Evolutionary conservation across 1,284 basidiomycete species (phyloP).

Genomic region (Malassezia dermatis): DNA sequence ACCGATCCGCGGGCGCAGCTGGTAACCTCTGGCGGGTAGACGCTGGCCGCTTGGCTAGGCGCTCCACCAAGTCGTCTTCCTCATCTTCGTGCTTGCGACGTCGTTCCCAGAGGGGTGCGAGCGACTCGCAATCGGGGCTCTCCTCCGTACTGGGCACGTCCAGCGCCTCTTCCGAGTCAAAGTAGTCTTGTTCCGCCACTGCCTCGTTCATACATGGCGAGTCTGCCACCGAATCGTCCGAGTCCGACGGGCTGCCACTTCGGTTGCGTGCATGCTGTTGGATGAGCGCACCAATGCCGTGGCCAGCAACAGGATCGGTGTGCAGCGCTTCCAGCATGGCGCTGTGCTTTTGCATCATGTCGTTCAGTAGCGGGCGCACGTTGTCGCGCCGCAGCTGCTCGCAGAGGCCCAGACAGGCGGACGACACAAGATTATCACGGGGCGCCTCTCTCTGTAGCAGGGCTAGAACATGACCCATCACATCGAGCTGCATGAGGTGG

Average conservation of each 20-base stretch:
- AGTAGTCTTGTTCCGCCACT: conserved; percentile 71
- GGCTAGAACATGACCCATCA: conserved; percentile 70
- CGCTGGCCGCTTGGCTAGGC: conserved; percentile 1
- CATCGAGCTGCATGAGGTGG: conserved; percentile 73
- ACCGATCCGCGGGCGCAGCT: background rate
- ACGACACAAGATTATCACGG: conserved; percentile 82
- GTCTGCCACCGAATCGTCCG: background rate
- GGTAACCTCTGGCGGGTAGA: background rate
- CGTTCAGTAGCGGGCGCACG: conserved; percentile 68
- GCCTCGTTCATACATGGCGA: conserved; percentile 53
- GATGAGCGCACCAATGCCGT: conserved; percentile 64
- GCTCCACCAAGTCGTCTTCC: conserved; percentile 4
- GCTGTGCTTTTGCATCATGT: conserved; percentile 71
- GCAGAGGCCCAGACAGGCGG: conserved; percentile 89
- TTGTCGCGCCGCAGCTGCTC: conserved; percentile 74
- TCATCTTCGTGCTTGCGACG: conserved; percentile 5
- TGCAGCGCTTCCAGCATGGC: conserved; percentile 60
- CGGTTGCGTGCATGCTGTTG: conserved; percentile 57
- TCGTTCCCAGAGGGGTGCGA: conserved; percentile 1
- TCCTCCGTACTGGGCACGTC: conserved; percentile 20
- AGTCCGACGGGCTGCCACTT: background rate
- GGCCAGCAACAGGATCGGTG: conserved; percentile 56
- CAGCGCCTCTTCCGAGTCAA: conserved; percentile 60
- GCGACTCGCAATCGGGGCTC: conserved; percentile 19
- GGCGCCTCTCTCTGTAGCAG: conserved; percentile 69